Evolutionary conservation across 495 filamentous ascomycete genomes (phyloP), one percentile per base, ranked within the genome.

Genomic region (Penicillium robsamsonii): DNA sequence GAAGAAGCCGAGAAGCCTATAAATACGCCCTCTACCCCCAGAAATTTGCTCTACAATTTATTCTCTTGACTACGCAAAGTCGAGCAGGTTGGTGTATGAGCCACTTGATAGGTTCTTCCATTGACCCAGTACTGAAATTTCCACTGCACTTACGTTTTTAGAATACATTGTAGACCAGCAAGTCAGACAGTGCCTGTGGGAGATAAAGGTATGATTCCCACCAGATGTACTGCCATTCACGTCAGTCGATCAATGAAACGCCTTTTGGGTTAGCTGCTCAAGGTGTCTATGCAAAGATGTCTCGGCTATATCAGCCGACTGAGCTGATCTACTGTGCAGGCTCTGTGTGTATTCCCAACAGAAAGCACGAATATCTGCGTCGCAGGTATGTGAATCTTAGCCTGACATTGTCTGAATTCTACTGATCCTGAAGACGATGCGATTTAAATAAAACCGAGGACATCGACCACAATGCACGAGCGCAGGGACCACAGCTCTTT

Each of bases 21-120:
- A 38, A 25, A 50, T 37, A 37, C 20, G 47, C 38, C 17, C 47
- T 38, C 33, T 37, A 6, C 30, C 31, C 31, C 47, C 18, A 9
- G 47, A 29, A 47, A 47, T 24, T 24, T 38, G 31, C 47, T 50
- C 47, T 50, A 50, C 18, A n/a, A 15, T 50, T 50, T 8, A 50
- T 50, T 38, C 18, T 15, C 31, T 38, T 25, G 17, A 50, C 12
- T 50, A 10, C 11, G 17, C 31, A 50, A 50, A 38, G 11, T 37
- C 31, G 17, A 37, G 47, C 18, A 50, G 47, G 20, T 3, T 50
- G 38, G 47, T 38, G 30, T 50, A 18, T 24, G 30, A 37, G 30
- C 1, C 30, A 24, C 5, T 17, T 37, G 46, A 49, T 50, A 50
- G 40, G 47, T 50, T 50, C 47, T 31, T 40, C 22, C 20, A 5